A percentile compares a stretch with the other conserved stretches of the same genome.
phyloP scores from a whole-genome alignment of 2,329 filamentous ascomycete genomes.

The Paracoccidioides brasiliensis region DNA sequence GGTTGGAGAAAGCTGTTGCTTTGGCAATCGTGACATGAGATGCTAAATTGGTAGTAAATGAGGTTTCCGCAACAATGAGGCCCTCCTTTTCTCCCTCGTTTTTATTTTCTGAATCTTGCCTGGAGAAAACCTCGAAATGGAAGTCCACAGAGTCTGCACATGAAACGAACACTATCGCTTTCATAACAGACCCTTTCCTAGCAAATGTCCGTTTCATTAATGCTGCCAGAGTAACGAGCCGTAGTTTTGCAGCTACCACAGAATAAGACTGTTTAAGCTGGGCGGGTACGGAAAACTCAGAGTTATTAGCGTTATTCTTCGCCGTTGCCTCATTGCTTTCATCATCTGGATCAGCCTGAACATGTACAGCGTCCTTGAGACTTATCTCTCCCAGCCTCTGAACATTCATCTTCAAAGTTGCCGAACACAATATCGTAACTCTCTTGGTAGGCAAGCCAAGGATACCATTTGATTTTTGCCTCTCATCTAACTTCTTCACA shows the following conservation, averaged over 20 bases:
- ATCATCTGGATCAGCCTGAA: conserved; percentile 53
- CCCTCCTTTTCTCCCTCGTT: conserved; percentile 13
- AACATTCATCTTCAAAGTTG: conserved; percentile 96
- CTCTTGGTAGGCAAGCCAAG: conserved; percentile 57
- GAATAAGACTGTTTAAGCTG: conserved; percentile 89
- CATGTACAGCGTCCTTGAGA: conserved; percentile 79
- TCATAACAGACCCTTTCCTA: conserved; percentile 83
- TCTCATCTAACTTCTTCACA: conserved; percentile 61
- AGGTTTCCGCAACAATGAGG: conserved; percentile 7
- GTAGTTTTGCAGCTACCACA: conserved; percentile 75
- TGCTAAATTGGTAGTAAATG: neutral
- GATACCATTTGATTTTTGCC: conserved; percentile 49
- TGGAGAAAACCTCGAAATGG: conserved; percentile 71
- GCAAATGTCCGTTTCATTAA: conserved; percentile 79
- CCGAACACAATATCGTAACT: conserved; percentile 83
- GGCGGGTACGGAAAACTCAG: conserved; percentile 66
- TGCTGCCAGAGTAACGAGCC: conserved; percentile 74
- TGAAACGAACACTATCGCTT: conserved; percentile 91
- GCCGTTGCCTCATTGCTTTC: conserved; percentile 38
- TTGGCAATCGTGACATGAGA: conserved; percentile 38
- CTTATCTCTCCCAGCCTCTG: conserved; percentile 90
- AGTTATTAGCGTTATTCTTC: conserved; percentile 38
- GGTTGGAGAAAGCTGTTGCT: conserved; percentile 59
- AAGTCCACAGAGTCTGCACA: conserved; percentile 97
- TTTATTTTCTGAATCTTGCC: conserved; percentile 16